phyloP scores from a whole-genome alignment of 2,329 filamentous ascomycete genomes.

The Trichoderma sp. region DNA sequence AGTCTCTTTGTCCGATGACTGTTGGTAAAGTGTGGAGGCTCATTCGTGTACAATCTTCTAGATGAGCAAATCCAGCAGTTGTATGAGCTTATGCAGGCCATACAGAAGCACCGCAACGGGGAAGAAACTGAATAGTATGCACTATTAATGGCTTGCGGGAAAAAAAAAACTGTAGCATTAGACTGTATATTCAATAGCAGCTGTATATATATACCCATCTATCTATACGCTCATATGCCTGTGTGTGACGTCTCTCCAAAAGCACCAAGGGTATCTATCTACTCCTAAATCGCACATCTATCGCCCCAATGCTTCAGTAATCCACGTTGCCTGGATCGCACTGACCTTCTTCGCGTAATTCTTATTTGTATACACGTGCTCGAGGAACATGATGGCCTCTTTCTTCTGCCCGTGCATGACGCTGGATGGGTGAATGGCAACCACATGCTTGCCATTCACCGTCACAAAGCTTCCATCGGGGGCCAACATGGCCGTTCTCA shows the following conservation, averaged over 20 bases:
- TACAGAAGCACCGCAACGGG: constrained; percentile 48
- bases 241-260: neutral
- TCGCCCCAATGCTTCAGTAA: constrained; percentile 51
- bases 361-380: constrained; percentile 67
- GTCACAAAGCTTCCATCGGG: constrained; percentile 64
- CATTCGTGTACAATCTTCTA: constrained; percentile 39
- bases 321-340: constrained; percentile 61
- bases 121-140: constrained; percentile 31
- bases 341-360: constrained; percentile 69
- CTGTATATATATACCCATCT: neutral
- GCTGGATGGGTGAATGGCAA: constrained; percentile 64
- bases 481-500: constrained; percentile 61
- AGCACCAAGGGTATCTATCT: neutral
- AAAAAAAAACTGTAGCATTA: neutral
- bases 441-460: constrained; percentile 59
- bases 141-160: too few relatives aligned
- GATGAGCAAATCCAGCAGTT: constrained; percentile 92
- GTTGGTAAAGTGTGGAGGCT: neutral
- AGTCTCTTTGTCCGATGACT: constrained; percentile 35
- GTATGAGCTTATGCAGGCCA: constrained; percentile 90
- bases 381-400: constrained; percentile 69
- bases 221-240: neutral
- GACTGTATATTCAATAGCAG: neutral
- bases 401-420: constrained; percentile 63
- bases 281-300: constrained; percentile 25